Conservation (phyloP, 2,329 filamentous ascomycete species). For the Nemania sp. region DNA sequence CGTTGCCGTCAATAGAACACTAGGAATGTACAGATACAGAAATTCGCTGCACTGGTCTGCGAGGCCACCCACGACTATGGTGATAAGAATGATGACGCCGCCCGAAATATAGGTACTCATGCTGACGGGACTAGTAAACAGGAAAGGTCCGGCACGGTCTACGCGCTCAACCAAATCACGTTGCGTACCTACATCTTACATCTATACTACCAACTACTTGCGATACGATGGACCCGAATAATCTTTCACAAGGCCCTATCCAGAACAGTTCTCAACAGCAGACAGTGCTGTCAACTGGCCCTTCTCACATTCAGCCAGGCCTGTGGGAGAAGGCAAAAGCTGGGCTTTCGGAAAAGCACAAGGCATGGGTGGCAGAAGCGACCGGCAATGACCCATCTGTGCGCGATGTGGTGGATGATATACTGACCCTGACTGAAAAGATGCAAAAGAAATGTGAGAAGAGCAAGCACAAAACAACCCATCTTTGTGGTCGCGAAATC, state of each 20-base stretch:
- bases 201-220: background rate
- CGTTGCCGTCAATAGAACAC: no score
- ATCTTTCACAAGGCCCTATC: background rate
- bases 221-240: background rate
- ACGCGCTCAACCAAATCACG: background rate
- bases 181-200: background rate
- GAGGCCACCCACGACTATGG: background rate
- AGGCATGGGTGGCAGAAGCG: background rate
- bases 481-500: background rate
- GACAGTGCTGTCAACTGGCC: no score
- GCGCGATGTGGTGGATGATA: background rate
- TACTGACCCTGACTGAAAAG: conserved; percentile 1
- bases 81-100: background rate
- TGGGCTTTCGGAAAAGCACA: conserved; percentile 8
- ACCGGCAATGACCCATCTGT: background rate
- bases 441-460: conserved; percentile 4
- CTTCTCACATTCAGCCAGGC: background rate
- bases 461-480: background rate
- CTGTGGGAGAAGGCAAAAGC: conserved; percentile 15
- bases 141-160: background rate
- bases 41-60: background rate
- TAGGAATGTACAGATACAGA: background rate
- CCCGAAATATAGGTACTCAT: background rate
- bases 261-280: background rate
- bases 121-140: background rate